phyloP scores from a whole-genome alignment of 441 rosid genomes.

The Pelargonium citronellum region DNA sequence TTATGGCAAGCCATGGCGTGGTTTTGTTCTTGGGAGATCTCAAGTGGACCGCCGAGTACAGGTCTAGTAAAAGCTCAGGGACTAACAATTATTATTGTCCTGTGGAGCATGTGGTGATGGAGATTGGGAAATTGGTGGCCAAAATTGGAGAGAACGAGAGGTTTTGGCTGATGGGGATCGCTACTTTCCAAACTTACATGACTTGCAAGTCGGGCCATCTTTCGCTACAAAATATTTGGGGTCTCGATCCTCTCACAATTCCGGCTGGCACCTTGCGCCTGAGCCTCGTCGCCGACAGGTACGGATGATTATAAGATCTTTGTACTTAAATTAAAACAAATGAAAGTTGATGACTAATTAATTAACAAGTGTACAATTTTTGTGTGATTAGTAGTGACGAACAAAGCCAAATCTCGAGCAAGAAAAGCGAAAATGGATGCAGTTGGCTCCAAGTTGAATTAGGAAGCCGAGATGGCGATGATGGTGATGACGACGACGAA shows the following conservation, averaged over 20 bases:
- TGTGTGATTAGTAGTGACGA: slow-evolving; percentile 31
- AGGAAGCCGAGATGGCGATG: too few species aligned
- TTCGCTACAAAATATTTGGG: slow-evolving; percentile 53
- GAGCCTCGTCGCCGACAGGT: slow-evolving; percentile 79
- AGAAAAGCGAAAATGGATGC: slow-evolving; percentile 32
- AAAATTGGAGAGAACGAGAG: slow-evolving; percentile 43
- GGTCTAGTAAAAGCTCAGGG: slow-evolving; percentile 33
- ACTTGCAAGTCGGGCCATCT: slow-evolving; percentile 56
- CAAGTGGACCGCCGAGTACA: slow-evolving; percentile 45
- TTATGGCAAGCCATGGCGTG: slow-evolving; percentile 32
- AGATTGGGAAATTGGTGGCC: slow-evolving; percentile 44
- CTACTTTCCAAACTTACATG: slow-evolving; percentile 59
- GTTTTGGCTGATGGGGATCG: slow-evolving; percentile 56
- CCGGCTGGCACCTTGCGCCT: slow-evolving; percentile 64
- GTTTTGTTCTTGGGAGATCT: slow-evolving; percentile 56
- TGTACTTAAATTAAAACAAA: too few species aligned
- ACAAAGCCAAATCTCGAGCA: slow-evolving; percentile 33
- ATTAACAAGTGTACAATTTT: background rate
- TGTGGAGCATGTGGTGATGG: slow-evolving; percentile 50
- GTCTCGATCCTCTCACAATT: slow-evolving; percentile 60
- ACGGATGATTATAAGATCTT: background rate
- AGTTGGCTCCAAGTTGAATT: slow-evolving; percentile 22
- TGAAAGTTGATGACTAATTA: too few species aligned
- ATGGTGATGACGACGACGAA: slow-evolving; percentile 27
- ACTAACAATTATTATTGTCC: slow-evolving; percentile 34